Conservation (phyloP, 805 yeast species). For the Schwanniomyces pseudopolymorphus region DNA sequence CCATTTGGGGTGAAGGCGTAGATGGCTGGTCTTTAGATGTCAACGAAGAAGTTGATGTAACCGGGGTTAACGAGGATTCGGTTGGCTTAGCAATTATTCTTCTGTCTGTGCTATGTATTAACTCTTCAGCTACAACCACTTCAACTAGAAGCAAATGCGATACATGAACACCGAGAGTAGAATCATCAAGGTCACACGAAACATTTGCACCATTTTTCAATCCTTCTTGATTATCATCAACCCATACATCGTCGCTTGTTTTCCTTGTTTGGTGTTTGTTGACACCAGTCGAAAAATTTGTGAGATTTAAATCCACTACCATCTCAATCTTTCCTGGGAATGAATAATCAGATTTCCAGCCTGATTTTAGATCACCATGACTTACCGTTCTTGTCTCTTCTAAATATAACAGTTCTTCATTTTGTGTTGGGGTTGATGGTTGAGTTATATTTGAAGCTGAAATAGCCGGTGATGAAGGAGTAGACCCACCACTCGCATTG, state of each 20-base stretch:
- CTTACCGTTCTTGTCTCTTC: conserved; percentile 76
- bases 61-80: conserved; percentile 20
- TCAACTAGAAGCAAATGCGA: conserved; percentile 79
- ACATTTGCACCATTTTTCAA: conserved; percentile 49
- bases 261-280: conserved; percentile 44
- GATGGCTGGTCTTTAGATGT: conserved; percentile 21
- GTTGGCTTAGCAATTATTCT: conserved; percentile 6
- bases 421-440: conserved; percentile 14
- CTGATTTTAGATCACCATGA: conserved; percentile 79
- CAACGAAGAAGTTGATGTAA: conserved; percentile 19
- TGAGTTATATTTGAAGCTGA: not conserved
- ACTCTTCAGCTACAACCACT: conserved; percentile 91
- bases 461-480: conserved; percentile 1
- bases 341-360: conserved; percentile 93
- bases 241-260: conserved; percentile 35
- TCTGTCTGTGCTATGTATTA: conserved; percentile 36
- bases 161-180: conserved; percentile 73
- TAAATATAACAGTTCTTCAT: conserved; percentile 41
- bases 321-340: conserved; percentile 78
- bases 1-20: conserved; percentile 30
- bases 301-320: conserved; percentile 66
- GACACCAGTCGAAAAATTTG: conserved; percentile 56
- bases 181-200: conserved; percentile 81
- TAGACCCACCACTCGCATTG: not conserved
- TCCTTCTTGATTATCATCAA: conserved; percentile 25